Evolutionary conservation across 1,139 yeast species (phyloP), one percentile per base, ranked within the genome.

Genomic region (Suhomyces ambrosiae): DNA sequence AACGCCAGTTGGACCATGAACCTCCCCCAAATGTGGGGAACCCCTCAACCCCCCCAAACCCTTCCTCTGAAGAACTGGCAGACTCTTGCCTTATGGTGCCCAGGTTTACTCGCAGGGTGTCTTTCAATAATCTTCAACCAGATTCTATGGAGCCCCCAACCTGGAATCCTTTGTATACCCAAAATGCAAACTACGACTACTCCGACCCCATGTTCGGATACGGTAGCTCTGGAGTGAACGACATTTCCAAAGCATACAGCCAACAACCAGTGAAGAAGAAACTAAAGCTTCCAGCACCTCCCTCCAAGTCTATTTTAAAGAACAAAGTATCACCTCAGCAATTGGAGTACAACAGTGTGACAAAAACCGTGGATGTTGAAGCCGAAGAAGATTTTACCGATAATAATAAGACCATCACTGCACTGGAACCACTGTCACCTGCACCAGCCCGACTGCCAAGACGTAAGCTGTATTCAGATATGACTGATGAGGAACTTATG

Each of bases 401-500:
- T 18, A 33, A 43, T 9, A 46, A 47, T 27, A 32, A 30, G 9
- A 16, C 34, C 11, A 27, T 24, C 9, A 24, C 35, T 11, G 35
- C 31, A 14, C 49, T 3, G 24, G 21, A 3, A 5, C 26, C 2
- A 21, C 21, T 5, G 36, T 38, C 33, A 3, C 35, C 35, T 9
- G 31, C 33, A 2, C 32, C 35, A 6, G 21, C 33, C 2, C 16
- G 35, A 13, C 33, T 34, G 19, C 48, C 56, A 1, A 57, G 79
- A 32, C 66, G 79, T 45, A 80, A 79, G 53, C 76, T 82, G 23
- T 74, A 80, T 48, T 74, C 78, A 9, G 82, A 74, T 3, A 77
- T 83, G 86, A 70, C 84, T 3, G 71, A 76, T 52, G 83, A 78
- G 46, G 88, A 83, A 54, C 61, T 83, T 34, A 61, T 80, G 51